These are phyloP conservation scores for Fermentozyma sake DNA, from an alignment of 1,139 yeast genomes.

Conservation along the genomic window DNA sequence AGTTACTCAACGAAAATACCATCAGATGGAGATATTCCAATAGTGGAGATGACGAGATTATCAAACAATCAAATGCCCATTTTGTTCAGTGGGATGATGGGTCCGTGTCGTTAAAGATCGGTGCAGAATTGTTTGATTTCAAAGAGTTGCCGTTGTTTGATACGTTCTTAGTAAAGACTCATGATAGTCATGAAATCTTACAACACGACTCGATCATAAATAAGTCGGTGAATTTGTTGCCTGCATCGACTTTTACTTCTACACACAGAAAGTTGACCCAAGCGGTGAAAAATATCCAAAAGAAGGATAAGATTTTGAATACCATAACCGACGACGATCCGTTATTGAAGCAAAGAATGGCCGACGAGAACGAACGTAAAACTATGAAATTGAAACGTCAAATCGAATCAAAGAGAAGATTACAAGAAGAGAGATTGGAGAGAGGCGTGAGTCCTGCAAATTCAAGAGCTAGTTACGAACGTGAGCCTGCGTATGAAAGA, in stretches of 20 bases:
- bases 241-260: constrained; percentile 79
- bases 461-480: constrained; percentile 17
- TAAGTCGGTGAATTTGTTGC: constrained; percentile 70
- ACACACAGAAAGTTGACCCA: constrained; percentile 78
- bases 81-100: constrained; percentile 96
- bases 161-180: constrained; percentile 67
- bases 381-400: constrained; percentile 66
- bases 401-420: constrained; percentile 50
- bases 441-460: constrained; percentile 22
- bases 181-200: constrained; percentile 67
- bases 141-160: constrained; percentile 63
- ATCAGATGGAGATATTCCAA: constrained; percentile 89
- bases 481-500: constrained; percentile 38
- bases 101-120: constrained; percentile 75
- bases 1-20: constrained; percentile 71
- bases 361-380: constrained; percentile 77
- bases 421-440: constrained; percentile 41
- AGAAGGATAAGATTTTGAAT: constrained; percentile 50
- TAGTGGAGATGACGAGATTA: constrained; percentile 56
- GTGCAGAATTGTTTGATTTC: constrained; percentile 83
- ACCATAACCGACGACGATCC: constrained; percentile 86
- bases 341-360: constrained; percentile 71
- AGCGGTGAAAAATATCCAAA: constrained; percentile 68
- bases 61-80: constrained; percentile 85
- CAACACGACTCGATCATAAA: constrained; percentile 48